These are phyloP conservation scores for Alternaria solani DNA, from an alignment of 2,329 filamentous ascomycete genomes.

Conservation along the genomic window DNA sequence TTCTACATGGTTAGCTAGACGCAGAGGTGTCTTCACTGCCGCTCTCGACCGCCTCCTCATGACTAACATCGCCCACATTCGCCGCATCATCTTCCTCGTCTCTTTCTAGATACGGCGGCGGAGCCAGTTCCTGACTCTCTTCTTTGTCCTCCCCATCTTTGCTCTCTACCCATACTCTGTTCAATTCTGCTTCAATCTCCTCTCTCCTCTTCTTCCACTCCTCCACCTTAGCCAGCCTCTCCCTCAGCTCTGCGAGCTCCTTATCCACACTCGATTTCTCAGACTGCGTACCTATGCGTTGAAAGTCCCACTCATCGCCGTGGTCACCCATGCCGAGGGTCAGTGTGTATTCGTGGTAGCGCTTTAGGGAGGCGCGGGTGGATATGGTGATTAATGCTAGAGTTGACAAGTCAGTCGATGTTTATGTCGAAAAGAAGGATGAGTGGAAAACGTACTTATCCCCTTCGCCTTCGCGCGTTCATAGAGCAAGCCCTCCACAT, in stretches of 20 bases:
- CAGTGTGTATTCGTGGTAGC: slow-evolving; percentile 93
- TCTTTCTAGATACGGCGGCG: slow-evolving; percentile 47
- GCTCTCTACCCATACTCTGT: slow-evolving; percentile 64
- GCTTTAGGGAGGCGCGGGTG: slow-evolving; percentile 91
- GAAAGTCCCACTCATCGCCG: slow-evolving; percentile 90
- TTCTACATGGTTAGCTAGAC: not conserved
- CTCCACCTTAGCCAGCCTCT: slow-evolving; percentile 81
- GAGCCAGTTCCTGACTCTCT: slow-evolving; percentile 46
- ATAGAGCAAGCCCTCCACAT: slow-evolving; percentile 93
- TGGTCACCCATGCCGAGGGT: slow-evolving; percentile 80
- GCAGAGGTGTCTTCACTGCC: not conserved
- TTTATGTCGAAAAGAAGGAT: not conserved
- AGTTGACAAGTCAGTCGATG: slow-evolving; percentile 1
- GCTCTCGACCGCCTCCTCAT: not conserved
- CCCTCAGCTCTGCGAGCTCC: slow-evolving; percentile 84
- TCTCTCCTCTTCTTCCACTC: slow-evolving; percentile 79
- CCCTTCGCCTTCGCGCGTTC: slow-evolving; percentile 91
- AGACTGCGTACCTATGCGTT: slow-evolving; percentile 89
- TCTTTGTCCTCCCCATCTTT: slow-evolving; percentile 25
- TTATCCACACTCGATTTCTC: slow-evolving; percentile 95
- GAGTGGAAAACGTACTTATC: slow-evolving; percentile 73
- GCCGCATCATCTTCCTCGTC: not conserved
- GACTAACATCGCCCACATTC: not conserved
- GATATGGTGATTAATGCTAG: slow-evolving; percentile 91
- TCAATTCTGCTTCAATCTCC: slow-evolving; percentile 85